A percentile compares a stretch with the other conserved stretches of the same genome.
These are phyloP conservation scores for Drosera spatulata DNA, from an alignment of 179 eudicot species.

Conservation along the genomic window DNA sequence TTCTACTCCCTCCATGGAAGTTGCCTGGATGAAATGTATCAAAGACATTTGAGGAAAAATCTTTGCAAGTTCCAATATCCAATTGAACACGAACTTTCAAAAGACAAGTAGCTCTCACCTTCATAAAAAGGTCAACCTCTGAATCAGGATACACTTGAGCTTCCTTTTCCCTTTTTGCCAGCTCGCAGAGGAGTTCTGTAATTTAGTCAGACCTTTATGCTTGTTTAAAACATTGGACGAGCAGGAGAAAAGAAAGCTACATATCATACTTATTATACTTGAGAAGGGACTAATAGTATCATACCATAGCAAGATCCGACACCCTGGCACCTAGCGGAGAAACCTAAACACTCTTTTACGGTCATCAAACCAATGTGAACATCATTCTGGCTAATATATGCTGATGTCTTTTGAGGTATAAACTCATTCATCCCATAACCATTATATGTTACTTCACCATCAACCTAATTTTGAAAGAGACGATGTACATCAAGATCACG, in stretches of 20 bases:
- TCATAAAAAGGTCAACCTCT: conserved; percentile 45
- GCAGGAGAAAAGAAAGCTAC: neutral
- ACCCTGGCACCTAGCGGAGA: conserved; percentile 63
- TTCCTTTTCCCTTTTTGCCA: conserved; percentile 33
- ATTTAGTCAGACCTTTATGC: neutral
- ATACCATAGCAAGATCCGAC: conserved; percentile 59
- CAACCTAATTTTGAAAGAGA: conserved; percentile 23
- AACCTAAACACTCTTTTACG: conserved; percentile 58
- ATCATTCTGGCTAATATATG: conserved; percentile 68
- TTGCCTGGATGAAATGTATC: conserved; percentile 33
- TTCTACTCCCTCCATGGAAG: conserved; percentile 77
- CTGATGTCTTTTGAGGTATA: conserved; percentile 57
- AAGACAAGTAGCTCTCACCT: conserved; percentile 13
- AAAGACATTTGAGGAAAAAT: too few species aligned
- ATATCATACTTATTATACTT: too few species aligned
- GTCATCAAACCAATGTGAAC: conserved; percentile 62
- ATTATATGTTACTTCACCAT: conserved; percentile 48
- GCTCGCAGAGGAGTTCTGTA: conserved; percentile 32
- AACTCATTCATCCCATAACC: conserved; percentile 52
- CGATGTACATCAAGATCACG: too few species aligned
- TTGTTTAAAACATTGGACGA: too few species aligned
- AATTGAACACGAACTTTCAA: neutral
- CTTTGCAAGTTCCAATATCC: too few species aligned
- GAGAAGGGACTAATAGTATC: neutral
- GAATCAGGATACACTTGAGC: conserved; percentile 34